Conservation (phyloP, 441 rosid species). For the Gossypium lobatum region DNA sequence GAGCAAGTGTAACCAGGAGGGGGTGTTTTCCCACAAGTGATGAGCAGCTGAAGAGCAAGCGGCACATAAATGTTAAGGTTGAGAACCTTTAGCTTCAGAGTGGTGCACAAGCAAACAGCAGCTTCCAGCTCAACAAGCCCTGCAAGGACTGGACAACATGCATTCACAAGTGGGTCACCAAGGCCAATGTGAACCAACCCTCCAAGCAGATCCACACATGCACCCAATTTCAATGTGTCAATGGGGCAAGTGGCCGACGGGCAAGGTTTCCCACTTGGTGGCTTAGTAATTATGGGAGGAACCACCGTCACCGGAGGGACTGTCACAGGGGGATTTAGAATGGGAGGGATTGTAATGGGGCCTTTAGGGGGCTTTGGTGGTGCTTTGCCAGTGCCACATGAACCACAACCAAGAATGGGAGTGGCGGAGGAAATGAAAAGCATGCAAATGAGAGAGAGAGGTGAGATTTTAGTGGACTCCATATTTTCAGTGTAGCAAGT, state of each 20-base stretch:
- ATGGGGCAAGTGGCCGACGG: constrained; percentile 50
- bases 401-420: constrained; percentile 37
- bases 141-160: constrained; percentile 55
- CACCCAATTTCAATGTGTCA: constrained; percentile 59
- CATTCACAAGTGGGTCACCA: constrained; percentile 57
- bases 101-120: constrained; percentile 67
- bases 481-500: constrained; percentile 22
- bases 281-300: constrained; percentile 15
- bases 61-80: constrained; percentile 59
- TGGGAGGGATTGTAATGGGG: constrained; percentile 11
- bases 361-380: constrained; percentile 20
- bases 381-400: constrained; percentile 38
- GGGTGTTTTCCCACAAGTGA: constrained; percentile 71
- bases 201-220: constrained; percentile 70
- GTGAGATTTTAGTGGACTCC: constrained; percentile 40
- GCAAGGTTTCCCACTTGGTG: constrained; percentile 36
- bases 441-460: constrained; percentile 51
- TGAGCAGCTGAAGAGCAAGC: constrained; percentile 65
- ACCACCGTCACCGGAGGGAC: neutral
- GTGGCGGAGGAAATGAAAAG: constrained; percentile 36
- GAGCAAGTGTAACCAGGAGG: constrained; percentile 80
- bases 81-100: constrained; percentile 56
- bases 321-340: constrained; percentile 19
- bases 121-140: constrained; percentile 66
- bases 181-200: constrained; percentile 64